Conservation (phyloP, 306 rosid species). For the Castanospermum australe region DNA sequence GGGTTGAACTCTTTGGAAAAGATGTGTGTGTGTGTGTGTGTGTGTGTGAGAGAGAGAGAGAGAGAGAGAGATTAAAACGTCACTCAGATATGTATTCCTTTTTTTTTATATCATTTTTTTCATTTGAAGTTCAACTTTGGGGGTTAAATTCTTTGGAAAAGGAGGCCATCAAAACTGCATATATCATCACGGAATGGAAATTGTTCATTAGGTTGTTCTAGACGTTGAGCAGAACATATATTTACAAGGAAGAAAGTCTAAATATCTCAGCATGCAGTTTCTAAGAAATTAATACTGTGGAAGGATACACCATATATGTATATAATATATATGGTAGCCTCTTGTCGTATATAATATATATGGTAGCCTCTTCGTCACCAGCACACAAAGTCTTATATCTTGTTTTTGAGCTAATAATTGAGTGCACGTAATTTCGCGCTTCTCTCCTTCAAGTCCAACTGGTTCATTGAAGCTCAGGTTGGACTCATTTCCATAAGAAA, state of each 20-base stretch:
- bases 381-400: slow-evolving; percentile 5
- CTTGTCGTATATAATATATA: no score
- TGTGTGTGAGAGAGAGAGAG: no score
- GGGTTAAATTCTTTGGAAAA: no score
- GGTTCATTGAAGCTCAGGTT: background rate
- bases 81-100: no score
- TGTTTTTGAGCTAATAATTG: slow-evolving; percentile 6
- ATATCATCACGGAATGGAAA: background rate
- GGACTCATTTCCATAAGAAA: background rate
- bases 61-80: no score
- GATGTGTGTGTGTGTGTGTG: no score
- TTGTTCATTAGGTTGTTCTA: background rate
- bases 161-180: no score
- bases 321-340: no score
- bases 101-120: no score
- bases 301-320: no score
- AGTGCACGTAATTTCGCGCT: slow-evolving; percentile 26
- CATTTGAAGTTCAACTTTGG: no score
- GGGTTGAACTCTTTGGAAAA: no score
- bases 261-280: slow-evolving; percentile 8
- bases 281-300: slow-evolving; percentile 3
- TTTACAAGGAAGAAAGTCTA: background rate
- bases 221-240: background rate
- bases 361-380: background rate
- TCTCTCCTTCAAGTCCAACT: slow-evolving; percentile 6